Base-by-base conservation (phyloP, 1,139 yeast species). In the Candida albicans region DNA sequence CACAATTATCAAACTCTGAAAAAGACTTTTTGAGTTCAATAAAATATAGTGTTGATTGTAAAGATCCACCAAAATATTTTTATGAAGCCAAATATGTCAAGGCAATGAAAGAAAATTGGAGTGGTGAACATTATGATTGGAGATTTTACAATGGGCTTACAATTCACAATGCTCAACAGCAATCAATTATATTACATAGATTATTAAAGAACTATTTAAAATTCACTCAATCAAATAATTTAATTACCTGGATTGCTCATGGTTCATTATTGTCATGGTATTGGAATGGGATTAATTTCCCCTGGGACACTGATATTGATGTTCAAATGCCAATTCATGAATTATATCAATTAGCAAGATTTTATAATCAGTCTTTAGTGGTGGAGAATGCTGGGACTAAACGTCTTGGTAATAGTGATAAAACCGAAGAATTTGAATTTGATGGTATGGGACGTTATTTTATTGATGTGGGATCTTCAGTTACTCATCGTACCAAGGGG, bases 201-300 rank as follows among this genome's bases (percentile, higher is more conserved):
- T 45, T 68, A 29, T 49, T 65, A 33, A 61, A 62, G 39, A 62
- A 58, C 41, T 70, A 65, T 52, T 54, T 70, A 11, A 59, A 59
- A 29, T 69, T 70, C 39, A 56, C 68, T 22, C 49, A 55, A 35
- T 54, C 47, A 29, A 37, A 42, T 12, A 43, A 42, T 35, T 14
- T 63, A 9, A 60, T 61, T 29, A 65, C 79, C 7, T 76, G 81
- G 73, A 60, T 77, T 28, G 81, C 82, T 2, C 83, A 78, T 56
- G 83, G 83, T 6, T 61, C 79, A 0, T 59, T 78, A 39, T 58
- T 78, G 27, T 61, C 75, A 31, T 78, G 83, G 83, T 77, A 64
- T 44, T 67, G 72, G 71, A 63, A 66, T 50, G 72, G 73, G 7
- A 47, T 64, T 42, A 52, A 62, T 15, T 66, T 67, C 47, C 73